Base-by-base conservation (phyloP, 306 rosid species). In the Casuarina glauca region DNA sequence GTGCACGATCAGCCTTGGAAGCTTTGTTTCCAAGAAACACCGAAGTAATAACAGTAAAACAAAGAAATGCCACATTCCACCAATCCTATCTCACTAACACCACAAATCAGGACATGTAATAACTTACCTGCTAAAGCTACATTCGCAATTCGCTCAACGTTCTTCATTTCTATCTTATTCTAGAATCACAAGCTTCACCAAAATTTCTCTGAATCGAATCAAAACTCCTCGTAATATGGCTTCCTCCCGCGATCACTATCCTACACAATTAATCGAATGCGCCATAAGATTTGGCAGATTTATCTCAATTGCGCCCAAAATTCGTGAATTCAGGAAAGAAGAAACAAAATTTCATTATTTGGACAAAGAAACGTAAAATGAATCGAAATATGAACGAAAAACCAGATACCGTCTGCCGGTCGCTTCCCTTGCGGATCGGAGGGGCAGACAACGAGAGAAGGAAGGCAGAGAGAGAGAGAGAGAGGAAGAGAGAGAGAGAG, bases 121-220 rank as follows among this genome's bases (percentile, higher is more conserved):
- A 64, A 60, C 85, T 70, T 79, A 94, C 98, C 98, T 80, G 93
- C 87, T 82, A 94, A 84, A 58, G 97, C 97, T 55, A 94, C 82
- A 90, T 90, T 92, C 55, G 97, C 97, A 75, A 94, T 51, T 69
- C 97, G 95, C 77, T 92, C 97, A 1, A 81, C 86, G 84, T 82
- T 92, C 89, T 88, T 92, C 98, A 94, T 94, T 54, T 78, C 71
- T 55, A 70, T 75, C 70, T 61, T 48, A 62, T 72, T 45, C 73
- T 44, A 63, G 67, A 36, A 57, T 57, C 60, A 41, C 62, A 58
- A 75, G 64, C 77, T 54, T 76, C 58, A 51, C n/a, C 58, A 41
- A 42, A 77, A 26, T 54, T 19, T 67, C 72, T 86, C 90, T 89
- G 88, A 74, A 39, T 62, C 32, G 69, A 84, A 84, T 74, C 55